Base-by-base conservation (phyloP, 1,284 basidiomycete species). In the Coriolopsis trogii region DNA sequence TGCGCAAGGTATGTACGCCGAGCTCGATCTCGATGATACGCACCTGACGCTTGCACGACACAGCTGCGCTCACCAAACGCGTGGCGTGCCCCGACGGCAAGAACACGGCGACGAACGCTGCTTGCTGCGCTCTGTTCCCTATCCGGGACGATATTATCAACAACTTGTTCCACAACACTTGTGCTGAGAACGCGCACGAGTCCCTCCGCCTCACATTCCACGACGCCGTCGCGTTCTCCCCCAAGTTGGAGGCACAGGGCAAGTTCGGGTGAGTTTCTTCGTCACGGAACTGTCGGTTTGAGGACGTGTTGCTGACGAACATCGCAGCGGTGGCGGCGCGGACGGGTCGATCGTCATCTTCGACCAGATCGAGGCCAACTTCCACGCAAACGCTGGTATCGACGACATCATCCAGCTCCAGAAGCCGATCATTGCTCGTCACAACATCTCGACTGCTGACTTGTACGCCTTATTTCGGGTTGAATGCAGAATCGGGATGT, bases 251-350 rank as follows among this genome's bases (percentile, higher is more conserved):
- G 16, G 42, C 41, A 20, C 25, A 28, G 20, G 51, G 55, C 34
- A 12, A 40, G 16, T 49, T 44, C 30, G 55, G 39, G 54, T 56
- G 23, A 21, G 41, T 31, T 6, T n/a, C 4, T 24, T 18, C 13
- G 18, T 39, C n/a, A n/a, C n/a, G n/a, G n/a, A n/a, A n/a, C n/a
- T n/a, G 28, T 3, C 21, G n/a, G n/a, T n/a, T n/a, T n/a, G n/a
- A n/a, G n/a, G n/a, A 45, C 15, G 9, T 7, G 15, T 18, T n/a
- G 15, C 39, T 41, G n/a, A 20, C 25, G 28, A 31, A 37, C 8
- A 10, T 6, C 7, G 33, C 40, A 60, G 53, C 18, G 58, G 61
- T 41, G 61, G 61, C 46, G 60, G 62, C 36, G 61, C 59, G 6
- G 62, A 63, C 31, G 61, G 61, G 16, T 63, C 59, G 4, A 44